Evolutionary conservation across 2,329 filamentous ascomycete genomes (phyloP), one percentile per base, ranked within the genome.

Genomic region (Colletotrichum sp.): DNA sequence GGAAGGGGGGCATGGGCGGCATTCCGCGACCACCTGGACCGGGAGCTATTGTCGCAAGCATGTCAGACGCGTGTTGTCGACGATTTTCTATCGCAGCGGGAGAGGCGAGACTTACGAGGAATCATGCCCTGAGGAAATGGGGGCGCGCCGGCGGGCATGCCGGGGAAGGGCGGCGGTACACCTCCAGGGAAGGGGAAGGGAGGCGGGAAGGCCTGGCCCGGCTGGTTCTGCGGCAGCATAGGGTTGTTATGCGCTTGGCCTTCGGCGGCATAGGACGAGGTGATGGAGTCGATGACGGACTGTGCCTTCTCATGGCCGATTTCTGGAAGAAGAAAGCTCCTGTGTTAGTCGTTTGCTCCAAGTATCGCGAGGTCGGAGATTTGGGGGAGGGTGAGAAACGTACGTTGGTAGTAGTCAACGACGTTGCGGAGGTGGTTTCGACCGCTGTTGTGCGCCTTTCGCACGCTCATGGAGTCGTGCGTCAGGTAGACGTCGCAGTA

Each of bases 401-500:
- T 86, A 96, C 95, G 96, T 88, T 99, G 96, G 86, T 99, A 99
- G 88, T 99, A 99, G 84, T 98, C 96, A 81, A 98, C 94, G 34
- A 99, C 97, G 86, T 99, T 99, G 83, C 97, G 95, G 78, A 99
- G 88, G 84, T 99, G 97, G 88, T 99, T 99, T 81, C 96, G 93
- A 78, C 97, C 97, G 84, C 93, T 94, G 89, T 99, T 99, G 87
- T 99, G 97, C 66, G 97, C 97, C 89, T 99, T 99, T 82, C 97
- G 96, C 87, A 99, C 97, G 87, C 96, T 98, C 96, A 99, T 99
- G 62, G 96, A 98, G 90, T 99, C 97, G 91, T 99, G 97, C 80
- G 97, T 99, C 81, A 99, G 94, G 91, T 99, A 99, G 86, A 99
- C 97, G 94, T 99, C 97, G 92, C 97, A 99, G 88, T 99, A 99